Evolutionary conservation across 345 rosid species (phyloP).

Genomic region (Pistacia vera): DNA sequence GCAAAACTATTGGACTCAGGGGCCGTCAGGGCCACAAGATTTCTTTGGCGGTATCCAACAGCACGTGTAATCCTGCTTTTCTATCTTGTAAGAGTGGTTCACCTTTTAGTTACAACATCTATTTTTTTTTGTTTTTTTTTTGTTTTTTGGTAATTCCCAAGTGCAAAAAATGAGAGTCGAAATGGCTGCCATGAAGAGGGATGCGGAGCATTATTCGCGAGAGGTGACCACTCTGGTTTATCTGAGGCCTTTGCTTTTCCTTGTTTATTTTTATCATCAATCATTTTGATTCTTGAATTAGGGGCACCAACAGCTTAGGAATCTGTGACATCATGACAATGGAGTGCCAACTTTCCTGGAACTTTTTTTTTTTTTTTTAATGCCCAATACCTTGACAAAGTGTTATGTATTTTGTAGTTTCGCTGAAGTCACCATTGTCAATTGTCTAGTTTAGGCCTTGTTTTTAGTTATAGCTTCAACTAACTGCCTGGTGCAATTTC

Average conservation of each 20-base stretch:
- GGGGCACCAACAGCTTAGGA: neutral
- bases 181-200: conserved; percentile 98
- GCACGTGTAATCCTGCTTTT: conserved; percentile 79
- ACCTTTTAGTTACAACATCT: conserved; percentile 1
- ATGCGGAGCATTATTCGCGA: conserved; percentile 99
- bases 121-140: too few species aligned
- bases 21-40: conserved; percentile 94
- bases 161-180: conserved; percentile 94
- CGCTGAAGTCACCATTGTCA: too few species aligned
- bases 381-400: neutral
- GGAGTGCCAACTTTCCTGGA: neutral
- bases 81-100: conserved; percentile 68
- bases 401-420: neutral
- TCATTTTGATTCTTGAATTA: neutral
- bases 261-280: conserved; percentile 11
- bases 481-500: neutral
- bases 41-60: conserved; percentile 95
- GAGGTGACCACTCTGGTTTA: conserved; percentile 57
- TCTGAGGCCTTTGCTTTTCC: conserved; percentile 12
- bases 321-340: neutral
- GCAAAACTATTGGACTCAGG: conserved; percentile 91
- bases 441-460: too few species aligned
- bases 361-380: neutral
- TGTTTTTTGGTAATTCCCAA: too few species aligned
- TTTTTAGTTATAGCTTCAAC: neutral